A percentile compares a stretch with the other conserved stretches of the same genome.
phyloP scores from a whole-genome alignment of 2,329 filamentous ascomycete species.

The Lecanoromycetidae sp. region DNA sequence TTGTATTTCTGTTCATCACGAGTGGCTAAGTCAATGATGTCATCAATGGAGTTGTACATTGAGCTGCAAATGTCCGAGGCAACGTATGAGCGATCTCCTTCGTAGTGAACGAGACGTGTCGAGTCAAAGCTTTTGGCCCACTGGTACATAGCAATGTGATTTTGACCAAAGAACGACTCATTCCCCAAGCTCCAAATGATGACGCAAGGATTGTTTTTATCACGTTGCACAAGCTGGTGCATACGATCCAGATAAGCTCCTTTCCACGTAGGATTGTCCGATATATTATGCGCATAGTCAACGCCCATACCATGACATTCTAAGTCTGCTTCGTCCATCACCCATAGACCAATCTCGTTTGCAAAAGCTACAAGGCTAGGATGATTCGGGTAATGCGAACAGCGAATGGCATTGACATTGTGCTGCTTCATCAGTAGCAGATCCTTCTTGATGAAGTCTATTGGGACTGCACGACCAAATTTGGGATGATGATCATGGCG shows the following conservation, averaged over 20 bases:
- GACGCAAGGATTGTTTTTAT: slow-evolving; percentile 59
- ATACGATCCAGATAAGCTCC: slow-evolving; percentile 57
- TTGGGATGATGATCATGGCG: slow-evolving; percentile 58
- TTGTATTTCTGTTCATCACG: slow-evolving; percentile 35
- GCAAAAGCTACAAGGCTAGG: slow-evolving; percentile 36
- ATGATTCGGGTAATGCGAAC: slow-evolving; percentile 57
- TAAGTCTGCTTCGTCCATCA: slow-evolving; percentile 45
- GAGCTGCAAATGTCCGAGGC: slow-evolving; percentile 54
- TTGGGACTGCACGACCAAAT: slow-evolving; percentile 50
- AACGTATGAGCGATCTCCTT: slow-evolving; percentile 48
- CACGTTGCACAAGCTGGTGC: slow-evolving; percentile 50
- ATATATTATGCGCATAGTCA: slow-evolving; percentile 47
- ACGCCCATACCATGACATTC: slow-evolving; percentile 43
- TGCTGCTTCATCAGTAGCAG: slow-evolving; percentile 56
- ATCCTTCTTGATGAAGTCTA: slow-evolving; percentile 50
- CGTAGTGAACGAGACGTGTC: slow-evolving; percentile 52
- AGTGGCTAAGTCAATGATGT: slow-evolving; percentile 37
- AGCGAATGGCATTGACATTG: slow-evolving; percentile 60
- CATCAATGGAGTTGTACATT: slow-evolving; percentile 51
- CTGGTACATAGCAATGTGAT: slow-evolving; percentile 56
- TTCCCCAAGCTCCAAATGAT: slow-evolving; percentile 65
- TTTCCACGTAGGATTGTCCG: slow-evolving; percentile 35
- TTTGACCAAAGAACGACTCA: slow-evolving; percentile 58
- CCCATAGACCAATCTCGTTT: slow-evolving; percentile 56
- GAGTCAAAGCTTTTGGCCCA: slow-evolving; percentile 48